Evolutionary conservation across 2,329 filamentous ascomycete species (phyloP).

Genomic region (Helicocarpus griseus): DNA sequence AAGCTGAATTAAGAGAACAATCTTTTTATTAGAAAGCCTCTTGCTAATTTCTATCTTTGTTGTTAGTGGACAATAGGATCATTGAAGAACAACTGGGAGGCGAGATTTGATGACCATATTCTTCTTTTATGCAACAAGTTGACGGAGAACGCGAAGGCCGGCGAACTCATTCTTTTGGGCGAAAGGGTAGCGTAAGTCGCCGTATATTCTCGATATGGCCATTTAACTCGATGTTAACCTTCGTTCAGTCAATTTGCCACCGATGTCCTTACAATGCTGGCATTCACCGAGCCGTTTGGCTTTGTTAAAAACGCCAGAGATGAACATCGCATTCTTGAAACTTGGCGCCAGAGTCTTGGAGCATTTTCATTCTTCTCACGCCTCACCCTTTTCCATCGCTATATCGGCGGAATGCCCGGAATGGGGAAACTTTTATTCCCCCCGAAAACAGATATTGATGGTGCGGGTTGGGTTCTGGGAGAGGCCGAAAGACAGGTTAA

Average conservation of each 20-base stretch:
- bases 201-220: neutral
- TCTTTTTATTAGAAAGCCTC: neutral
- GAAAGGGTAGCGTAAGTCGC: slow-evolving; percentile 25
- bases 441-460: slow-evolving; percentile 17
- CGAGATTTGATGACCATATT: slow-evolving; percentile 27
- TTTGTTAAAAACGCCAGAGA: slow-evolving; percentile 31
- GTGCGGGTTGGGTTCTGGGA: slow-evolving; percentile 30
- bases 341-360: slow-evolving; percentile 27
- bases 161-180: slow-evolving; percentile 20
- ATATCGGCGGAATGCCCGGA: slow-evolving; percentile 19
- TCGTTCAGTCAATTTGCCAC: slow-evolving; percentile 27
- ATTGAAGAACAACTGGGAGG: slow-evolving; percentile 31
- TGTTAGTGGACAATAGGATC: slow-evolving; percentile 27
- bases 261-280: slow-evolving; percentile 33
- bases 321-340: slow-evolving; percentile 25
- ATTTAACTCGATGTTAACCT: neutral
- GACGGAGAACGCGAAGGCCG: slow-evolving; percentile 18
- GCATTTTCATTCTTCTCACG: slow-evolving; percentile 29
- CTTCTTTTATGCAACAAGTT: slow-evolving; percentile 25
- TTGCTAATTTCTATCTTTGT: neutral
- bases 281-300: slow-evolving; percentile 29
- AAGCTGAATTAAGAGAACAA: neutral
- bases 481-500: slow-evolving; percentile 26
- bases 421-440: slow-evolving; percentile 18
- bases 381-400: slow-evolving; percentile 26